These are phyloP conservation scores for Exsudoporus floridanus DNA, from an alignment of 1,284 basidiomycete species.

Conservation along the genomic window DNA sequence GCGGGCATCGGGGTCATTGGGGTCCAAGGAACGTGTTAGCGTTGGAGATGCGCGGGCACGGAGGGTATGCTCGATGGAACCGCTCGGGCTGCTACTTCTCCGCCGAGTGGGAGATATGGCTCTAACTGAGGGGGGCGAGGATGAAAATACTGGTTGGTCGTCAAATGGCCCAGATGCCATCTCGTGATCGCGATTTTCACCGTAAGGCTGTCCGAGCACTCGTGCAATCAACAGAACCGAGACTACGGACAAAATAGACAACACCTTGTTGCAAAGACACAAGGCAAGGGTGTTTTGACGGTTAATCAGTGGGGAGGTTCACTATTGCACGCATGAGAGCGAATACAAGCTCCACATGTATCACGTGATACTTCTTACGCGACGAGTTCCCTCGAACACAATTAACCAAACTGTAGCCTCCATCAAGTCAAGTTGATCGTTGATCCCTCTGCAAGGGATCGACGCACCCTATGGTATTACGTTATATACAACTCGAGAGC, in stretches of 20 bases:
- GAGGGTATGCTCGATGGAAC: conserved; percentile 42
- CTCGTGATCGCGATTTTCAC: neutral
- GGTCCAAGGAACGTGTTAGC: conserved; percentile 58
- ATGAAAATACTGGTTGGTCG: conserved; percentile 26
- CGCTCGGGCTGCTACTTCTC: conserved; percentile 42
- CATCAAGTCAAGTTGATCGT: too few relatives aligned
- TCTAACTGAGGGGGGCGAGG: conserved; percentile 47
- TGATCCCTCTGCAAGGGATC: too few relatives aligned
- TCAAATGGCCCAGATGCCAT: conserved; percentile 31
- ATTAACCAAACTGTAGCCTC: too few relatives aligned
- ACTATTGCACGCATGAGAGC: neutral
- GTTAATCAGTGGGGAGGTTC: neutral
- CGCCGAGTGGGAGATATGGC: conserved; percentile 41
- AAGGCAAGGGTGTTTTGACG: neutral
- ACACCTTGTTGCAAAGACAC: conserved; percentile 11
- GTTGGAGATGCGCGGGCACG: conserved; percentile 63
- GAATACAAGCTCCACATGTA: neutral
- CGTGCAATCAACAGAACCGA: neutral
- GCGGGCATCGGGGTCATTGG: conserved; percentile 64
- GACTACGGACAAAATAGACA: conserved; percentile 3
- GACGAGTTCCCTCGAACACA: too few relatives aligned
- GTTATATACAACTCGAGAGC: too few relatives aligned
- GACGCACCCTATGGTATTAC: too few relatives aligned
- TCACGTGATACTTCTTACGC: conserved; percentile 3
- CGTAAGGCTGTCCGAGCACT: conserved; percentile 4